Evolutionary conservation across 208 protist species (phyloP), one percentile per base, ranked within the genome.

Genomic region (Ichthyophonus hoferi): DNA sequence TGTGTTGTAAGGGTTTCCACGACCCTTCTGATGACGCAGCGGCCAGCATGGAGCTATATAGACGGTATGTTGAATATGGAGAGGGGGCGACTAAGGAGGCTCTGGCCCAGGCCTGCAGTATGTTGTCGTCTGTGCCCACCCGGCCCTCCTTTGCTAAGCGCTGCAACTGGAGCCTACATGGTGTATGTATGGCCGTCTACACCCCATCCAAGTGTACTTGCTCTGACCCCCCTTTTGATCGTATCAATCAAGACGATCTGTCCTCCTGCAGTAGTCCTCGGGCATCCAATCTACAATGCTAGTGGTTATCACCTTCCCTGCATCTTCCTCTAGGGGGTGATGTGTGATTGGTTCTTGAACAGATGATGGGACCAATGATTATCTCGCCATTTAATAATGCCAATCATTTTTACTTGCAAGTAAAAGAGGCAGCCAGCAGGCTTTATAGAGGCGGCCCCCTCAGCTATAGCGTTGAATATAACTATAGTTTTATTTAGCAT

Each of bases 21-120:
- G 83, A 87, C 41, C 83, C 83, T 77, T 14, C 43, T 39, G 83
- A 87, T 37, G 83, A 87, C 76, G 83, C 83, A 34, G 12, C 12
- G 31, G 83, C 83, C 0, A 50, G 34, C 17, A 87, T 87, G 83
- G 83, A 87, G 35, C 0, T 87, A 42, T 87, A 50, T 35, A 58
- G 40, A 40, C 83, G 83, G 3, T 87, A 50, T 39, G 17, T 58
- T 14, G 83, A 87, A 39, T 77, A 58, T 40, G 33, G 35, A 14
- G 83, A 87, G 38, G 39, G 33, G n/a, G 35, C 33, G 39, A 85
- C 81, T 33, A 34, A 3, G 12, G 17, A 34, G 17, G 12, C 39
- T 3, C 40, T 87, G n/a, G 37, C 2, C 34, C 33, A 38, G 34
- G 77, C 77, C 2, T 38, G 34, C 3, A 31, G 7, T 34, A 3